Evolutionary conservation across 306 rosid genomes (phyloP), one percentile per base, ranked within the genome.

Genomic region (Ormosia semicastrata): DNA sequence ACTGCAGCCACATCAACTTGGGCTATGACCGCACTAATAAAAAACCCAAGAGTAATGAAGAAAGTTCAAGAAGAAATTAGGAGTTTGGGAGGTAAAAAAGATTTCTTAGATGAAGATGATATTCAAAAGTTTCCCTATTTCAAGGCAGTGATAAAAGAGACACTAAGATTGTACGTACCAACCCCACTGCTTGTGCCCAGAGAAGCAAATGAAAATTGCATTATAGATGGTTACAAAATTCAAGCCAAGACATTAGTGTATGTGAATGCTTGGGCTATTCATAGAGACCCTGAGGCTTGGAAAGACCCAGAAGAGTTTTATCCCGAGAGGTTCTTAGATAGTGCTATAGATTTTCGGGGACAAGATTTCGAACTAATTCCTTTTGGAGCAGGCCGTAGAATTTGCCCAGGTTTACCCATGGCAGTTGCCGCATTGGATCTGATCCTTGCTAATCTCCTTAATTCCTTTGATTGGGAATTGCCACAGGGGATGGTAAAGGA

Each of bases 401-500:
- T 79, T 18, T 79, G 84, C 30, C 84, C 81, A 0, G 84, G 84
- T 49, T 0, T 84, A 6, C 29, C 14, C 4, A 15, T 73, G 67
- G 84, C 37, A 2, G 5, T 53, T 71, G 79, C 44, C 2, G 2
- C n/a, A 3, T 11, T 83, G 2, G 83, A 83, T 6, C 18, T 71
- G 4, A 18, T 83, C 2, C 14, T 71, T 12, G 83, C 71, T 12
- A 77, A 83, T 64, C 75, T 83, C 40, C 69, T 77, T 12, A 3
- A 71, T 63, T 63, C 37, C 2, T 83, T 75, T 77, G 70, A 83
- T 43, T 83, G 80, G 86, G 75, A 77, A 71, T 13, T 83, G 69
- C 86, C 80, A 1, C 1, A 14, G 12, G 74, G 83, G 10, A 32
- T 62, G 7, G 17, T 5, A 1, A 53, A 14, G 10, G 70, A 83